Evolutionary conservation across 2,329 filamentous ascomycete genomes (phyloP).

Genomic region (Ophiostoma triangulosporum): DNA sequence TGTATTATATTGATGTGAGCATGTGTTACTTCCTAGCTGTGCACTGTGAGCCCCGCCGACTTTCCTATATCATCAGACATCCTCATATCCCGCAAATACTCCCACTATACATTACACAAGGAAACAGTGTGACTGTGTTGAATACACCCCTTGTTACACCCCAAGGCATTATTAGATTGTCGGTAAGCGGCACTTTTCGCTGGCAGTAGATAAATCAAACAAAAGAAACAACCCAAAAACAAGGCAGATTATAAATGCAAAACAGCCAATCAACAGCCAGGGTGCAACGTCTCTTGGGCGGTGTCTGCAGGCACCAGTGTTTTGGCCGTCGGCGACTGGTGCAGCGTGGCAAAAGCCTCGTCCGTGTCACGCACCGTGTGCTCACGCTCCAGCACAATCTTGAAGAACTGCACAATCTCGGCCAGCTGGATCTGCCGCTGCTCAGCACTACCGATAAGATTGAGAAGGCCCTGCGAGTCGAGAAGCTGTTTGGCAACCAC

Average conservation of each 20-base stretch:
- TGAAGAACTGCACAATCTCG: slow-evolving; percentile 41
- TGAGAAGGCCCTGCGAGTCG: slow-evolving; percentile 37
- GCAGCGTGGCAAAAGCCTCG: background rate
- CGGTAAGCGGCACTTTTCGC: background rate
- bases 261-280: background rate
- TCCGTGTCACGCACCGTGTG: slow-evolving; percentile 5
- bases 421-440: slow-evolving; percentile 31
- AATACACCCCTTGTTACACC: too few species aligned
- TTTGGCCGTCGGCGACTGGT: slow-evolving; percentile 6
- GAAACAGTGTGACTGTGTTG: background rate
- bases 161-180: background rate
- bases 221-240: background rate
- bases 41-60: background rate
- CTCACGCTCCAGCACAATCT: slow-evolving; percentile 36
- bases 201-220: background rate
- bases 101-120: background rate
- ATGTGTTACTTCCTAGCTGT: background rate
- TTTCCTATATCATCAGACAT: too few species aligned
- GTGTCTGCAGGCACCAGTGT: background rate
- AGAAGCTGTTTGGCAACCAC: slow-evolving; percentile 45
- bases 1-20: background rate
- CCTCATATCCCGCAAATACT: too few species aligned
- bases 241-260: background rate
- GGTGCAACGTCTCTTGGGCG: background rate
- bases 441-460: slow-evolving; percentile 33